A percentile compares a stretch with the other conserved stretches of the same genome.
These are phyloP conservation scores for Hymenoscyphus infarciens DNA, from an alignment of 2,329 filamentous ascomycete genomes.

Conservation along the genomic window DNA sequence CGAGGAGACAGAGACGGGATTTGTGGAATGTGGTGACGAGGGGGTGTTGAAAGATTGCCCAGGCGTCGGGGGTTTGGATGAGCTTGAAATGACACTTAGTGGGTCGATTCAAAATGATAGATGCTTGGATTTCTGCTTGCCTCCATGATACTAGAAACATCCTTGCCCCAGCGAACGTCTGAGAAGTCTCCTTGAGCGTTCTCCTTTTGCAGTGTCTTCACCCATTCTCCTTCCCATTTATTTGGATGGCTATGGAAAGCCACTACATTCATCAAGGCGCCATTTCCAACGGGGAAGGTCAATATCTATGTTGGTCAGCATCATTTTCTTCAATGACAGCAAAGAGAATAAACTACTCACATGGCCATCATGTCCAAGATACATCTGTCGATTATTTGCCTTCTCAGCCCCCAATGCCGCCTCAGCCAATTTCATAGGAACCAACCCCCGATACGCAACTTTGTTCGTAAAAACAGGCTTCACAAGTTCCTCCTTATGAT, in stretches of 20 bases:
- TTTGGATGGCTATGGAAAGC: conserved; percentile 43
- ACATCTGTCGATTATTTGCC: conserved; percentile 44
- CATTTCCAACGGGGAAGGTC: conserved; percentile 47
- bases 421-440: conserved; percentile 51
- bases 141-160: conserved; percentile 7
- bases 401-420: conserved; percentile 44
- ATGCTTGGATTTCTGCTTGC: conserved; percentile 13
- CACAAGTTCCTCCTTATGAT: conserved; percentile 1
- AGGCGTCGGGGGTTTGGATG: conserved; percentile 42
- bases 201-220: conserved; percentile 39
- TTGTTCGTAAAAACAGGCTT: conserved; percentile 47
- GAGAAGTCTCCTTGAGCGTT: conserved; percentile 41
- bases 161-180: conserved; percentile 37
- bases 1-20: conserved; percentile 46
- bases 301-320: neutral
- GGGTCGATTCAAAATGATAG: too few species aligned
- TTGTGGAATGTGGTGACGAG: conserved; percentile 40
- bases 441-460: conserved; percentile 56
- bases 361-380: conserved; percentile 49
- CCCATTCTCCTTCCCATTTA: conserved; percentile 38
- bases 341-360: conserved; percentile 47
- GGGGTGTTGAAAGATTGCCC: conserved; percentile 45
- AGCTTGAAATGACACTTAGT: conserved; percentile 16
- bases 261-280: conserved; percentile 52
- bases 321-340: neutral